phyloP scores from a whole-genome alignment of 2,329 filamentous ascomycete genomes.

The Stagonosporopsis chrysanthemi region DNA sequence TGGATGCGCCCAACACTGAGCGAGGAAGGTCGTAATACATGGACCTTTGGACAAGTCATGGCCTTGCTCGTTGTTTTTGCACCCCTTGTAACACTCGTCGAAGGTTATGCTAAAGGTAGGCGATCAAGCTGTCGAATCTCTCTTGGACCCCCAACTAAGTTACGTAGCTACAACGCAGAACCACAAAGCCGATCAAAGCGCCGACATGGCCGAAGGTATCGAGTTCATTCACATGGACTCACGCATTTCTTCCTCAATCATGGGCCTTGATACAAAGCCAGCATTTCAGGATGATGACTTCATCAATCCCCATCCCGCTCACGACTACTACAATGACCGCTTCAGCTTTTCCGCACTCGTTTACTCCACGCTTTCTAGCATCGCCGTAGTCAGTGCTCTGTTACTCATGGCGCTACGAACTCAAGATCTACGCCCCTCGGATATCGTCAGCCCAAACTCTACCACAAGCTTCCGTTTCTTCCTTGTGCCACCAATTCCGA shows the following conservation, averaged over 20 bases:
- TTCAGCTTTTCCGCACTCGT: slow-evolving; percentile 12
- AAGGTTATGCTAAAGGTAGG: slow-evolving; percentile 10
- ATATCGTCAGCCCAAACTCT: background rate
- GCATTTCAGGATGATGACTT: background rate
- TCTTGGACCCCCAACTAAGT: background rate
- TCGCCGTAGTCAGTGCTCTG: background rate
- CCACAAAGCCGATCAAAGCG: background rate
- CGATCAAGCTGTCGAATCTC: background rate
- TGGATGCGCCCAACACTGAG: slow-evolving; percentile 6
- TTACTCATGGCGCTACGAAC: slow-evolving; percentile 1
- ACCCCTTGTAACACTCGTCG: slow-evolving; percentile 10
- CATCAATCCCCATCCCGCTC: slow-evolving; percentile 1
- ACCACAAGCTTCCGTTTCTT: background rate
- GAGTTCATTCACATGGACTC: slow-evolving; percentile 4
- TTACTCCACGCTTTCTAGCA: background rate
- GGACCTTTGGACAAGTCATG: slow-evolving; percentile 21
- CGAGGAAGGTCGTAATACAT: slow-evolving; percentile 8
- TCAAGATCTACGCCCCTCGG: slow-evolving; percentile 3
- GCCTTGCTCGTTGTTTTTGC: slow-evolving; percentile 14
- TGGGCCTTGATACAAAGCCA: background rate
- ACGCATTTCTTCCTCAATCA: background rate
- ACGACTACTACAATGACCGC: slow-evolving; percentile 9
- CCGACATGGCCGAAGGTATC: background rate
- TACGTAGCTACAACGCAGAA: background rate
- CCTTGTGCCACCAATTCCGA: slow-evolving; percentile 1